phyloP scores from a whole-genome alignment of 176 grass and related monocot species.

The Stipa capillata region DNA sequence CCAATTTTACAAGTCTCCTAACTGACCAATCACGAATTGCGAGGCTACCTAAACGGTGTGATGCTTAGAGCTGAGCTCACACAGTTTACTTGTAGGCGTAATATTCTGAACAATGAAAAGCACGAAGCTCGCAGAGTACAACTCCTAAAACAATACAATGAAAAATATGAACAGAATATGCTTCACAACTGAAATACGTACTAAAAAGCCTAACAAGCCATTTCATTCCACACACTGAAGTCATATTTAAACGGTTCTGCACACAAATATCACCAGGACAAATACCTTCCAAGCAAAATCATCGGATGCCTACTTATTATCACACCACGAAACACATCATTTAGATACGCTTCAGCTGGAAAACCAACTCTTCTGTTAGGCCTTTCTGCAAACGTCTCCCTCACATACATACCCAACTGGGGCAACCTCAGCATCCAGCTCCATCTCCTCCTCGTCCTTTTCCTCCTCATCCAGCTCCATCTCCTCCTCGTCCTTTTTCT shows the following conservation, averaged over 20 bases:
- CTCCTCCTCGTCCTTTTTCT: background rate
- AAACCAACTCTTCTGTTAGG: constrained; percentile 25
- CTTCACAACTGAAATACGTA: background rate
- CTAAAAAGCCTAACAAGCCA: background rate
- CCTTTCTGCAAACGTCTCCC: constrained; percentile 51
- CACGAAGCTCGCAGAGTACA: no score
- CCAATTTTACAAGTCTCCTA: no score
- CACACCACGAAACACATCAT: background rate
- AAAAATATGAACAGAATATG: background rate
- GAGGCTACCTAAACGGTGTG: no score
- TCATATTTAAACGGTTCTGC: background rate
- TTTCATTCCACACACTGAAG: background rate
- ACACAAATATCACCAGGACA: background rate
- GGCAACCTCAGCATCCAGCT: constrained; percentile 1
- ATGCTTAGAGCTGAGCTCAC: no score
- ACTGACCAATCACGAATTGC: no score
- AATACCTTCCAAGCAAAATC: constrained; percentile 9
- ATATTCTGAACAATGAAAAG: no score
- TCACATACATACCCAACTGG: constrained; percentile 42
- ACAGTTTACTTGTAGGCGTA: no score
- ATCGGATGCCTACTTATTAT: constrained; percentile 9
- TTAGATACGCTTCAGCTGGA: background rate
- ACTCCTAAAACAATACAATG: background rate
- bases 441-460: background rate
- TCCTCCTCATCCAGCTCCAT: background rate